Percentiles rank a stretch among this genome's conserved stretches.
Evolutionary conservation across 495 filamentous ascomycete genomes (phyloP).

Genomic region (Talaromyces liani): DNA sequence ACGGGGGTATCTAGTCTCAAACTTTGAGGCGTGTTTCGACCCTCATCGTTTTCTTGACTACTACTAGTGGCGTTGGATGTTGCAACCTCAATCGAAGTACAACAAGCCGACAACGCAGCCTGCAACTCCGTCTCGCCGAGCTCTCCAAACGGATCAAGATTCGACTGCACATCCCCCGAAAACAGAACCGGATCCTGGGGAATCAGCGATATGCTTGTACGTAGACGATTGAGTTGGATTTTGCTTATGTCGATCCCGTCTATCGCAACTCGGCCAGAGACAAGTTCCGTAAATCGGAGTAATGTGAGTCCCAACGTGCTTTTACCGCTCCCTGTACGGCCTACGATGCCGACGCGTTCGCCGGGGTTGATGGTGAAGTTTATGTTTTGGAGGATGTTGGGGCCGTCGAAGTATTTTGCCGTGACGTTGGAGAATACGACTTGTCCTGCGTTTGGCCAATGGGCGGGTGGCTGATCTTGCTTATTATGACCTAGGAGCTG

Average conservation of each 20-base stretch:
- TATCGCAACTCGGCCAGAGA: slow-evolving; percentile 41
- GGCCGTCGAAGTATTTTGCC: slow-evolving; percentile 41
- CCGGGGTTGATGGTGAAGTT: slow-evolving; percentile 44
- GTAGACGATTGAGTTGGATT: slow-evolving; percentile 46
- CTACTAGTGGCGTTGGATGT: slow-evolving; percentile 15
- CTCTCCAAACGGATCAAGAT: slow-evolving; percentile 45
- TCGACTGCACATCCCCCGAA: slow-evolving; percentile 46
- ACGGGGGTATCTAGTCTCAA: slow-evolving; percentile 33
- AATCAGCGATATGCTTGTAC: slow-evolving; percentile 50
- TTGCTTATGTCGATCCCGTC: slow-evolving; percentile 43
- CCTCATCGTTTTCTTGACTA: slow-evolving; percentile 13
- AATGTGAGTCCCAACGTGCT: slow-evolving; percentile 51
- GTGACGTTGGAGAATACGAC: slow-evolving; percentile 43
- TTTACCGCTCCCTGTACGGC: slow-evolving; percentile 58
- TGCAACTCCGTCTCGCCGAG: slow-evolving; percentile 38
- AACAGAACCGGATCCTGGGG: slow-evolving; percentile 58
- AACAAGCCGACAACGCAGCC: slow-evolving; percentile 30
- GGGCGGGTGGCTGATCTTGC: slow-evolving; percentile 30
- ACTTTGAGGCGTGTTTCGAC: slow-evolving; percentile 9
- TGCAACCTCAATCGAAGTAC: slow-evolving; percentile 35
- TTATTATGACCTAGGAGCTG: slow-evolving; percentile 10
- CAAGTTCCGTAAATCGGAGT: slow-evolving; percentile 44
- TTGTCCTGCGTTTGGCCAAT: slow-evolving; percentile 39
- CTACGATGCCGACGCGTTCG: slow-evolving; percentile 51
- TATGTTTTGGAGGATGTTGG: slow-evolving; percentile 43